phyloP scores from a whole-genome alignment of 768 basidiomycete genomes.

The Leccinum incarnatum region DNA sequence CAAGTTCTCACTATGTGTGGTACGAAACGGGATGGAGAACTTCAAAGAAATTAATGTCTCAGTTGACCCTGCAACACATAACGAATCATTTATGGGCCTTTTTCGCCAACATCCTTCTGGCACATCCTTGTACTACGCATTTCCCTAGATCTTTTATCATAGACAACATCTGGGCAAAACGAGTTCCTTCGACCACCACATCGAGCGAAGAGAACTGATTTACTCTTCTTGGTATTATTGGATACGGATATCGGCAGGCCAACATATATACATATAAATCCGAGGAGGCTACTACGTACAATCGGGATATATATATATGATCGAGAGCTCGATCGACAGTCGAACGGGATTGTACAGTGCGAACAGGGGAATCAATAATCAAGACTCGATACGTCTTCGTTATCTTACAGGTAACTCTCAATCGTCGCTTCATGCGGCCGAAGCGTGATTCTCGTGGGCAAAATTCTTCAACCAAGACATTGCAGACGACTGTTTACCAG shows the following conservation, averaged over 20 bases:
- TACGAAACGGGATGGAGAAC: constrained; percentile 39
- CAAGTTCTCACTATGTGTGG: constrained; percentile 44
- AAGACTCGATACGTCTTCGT: neutral
- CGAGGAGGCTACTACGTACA: neutral
- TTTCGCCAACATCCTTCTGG: neutral
- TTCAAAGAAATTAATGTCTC: constrained; percentile 1
- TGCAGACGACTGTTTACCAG: constrained; percentile 15
- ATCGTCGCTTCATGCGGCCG: constrained; percentile 5
- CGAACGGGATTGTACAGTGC: neutral
- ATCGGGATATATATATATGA: neutral
- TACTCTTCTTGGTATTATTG: neutral
- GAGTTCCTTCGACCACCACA: neutral
- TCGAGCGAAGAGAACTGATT: neutral
- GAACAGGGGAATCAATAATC: neutral
- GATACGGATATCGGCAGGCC: neutral
- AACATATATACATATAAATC: neutral
- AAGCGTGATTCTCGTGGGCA: constrained; percentile 24
- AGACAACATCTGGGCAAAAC: neutral
- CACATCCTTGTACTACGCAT: neutral
- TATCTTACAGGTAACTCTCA: neutral
- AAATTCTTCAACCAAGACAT: constrained; percentile 24
- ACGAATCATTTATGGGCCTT: neutral
- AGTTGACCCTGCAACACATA: neutral
- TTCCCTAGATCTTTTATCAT: neutral
- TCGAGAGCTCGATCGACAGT: neutral